Evolutionary conservation across 305 asterid species (phyloP).

Genomic region (Fraxinus paxiana): DNA sequence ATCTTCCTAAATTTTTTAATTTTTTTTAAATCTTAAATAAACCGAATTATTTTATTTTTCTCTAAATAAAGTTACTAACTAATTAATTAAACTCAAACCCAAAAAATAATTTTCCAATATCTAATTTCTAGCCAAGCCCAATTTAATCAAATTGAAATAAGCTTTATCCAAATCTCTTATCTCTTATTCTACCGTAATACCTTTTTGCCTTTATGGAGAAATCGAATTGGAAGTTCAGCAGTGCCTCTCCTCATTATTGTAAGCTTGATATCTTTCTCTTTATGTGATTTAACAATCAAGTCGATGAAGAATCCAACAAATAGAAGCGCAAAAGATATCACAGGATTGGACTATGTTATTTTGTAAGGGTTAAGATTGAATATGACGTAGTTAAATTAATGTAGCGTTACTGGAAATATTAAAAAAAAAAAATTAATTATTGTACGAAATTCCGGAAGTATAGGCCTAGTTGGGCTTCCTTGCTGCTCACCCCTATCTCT

Average conservation of each 20-base stretch:
- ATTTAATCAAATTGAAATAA: neutral
- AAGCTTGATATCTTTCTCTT: neutral
- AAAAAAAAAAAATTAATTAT: no score
- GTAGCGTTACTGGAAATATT: neutral
- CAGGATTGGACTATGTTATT: neutral
- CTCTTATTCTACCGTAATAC: neutral
- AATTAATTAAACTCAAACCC: neutral
- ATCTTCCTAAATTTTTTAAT: neutral
- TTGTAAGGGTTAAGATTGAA: neutral
- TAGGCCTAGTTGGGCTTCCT: neutral
- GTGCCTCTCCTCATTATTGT: neutral
- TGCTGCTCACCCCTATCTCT: neutral
- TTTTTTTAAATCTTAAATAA: neutral
- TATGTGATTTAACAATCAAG: neutral
- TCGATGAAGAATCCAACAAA: neutral
- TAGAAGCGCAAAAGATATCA: neutral
- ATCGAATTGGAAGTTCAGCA: neutral
- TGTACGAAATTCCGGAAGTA: no score
- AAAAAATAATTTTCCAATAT: neutral
- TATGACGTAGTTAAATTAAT: neutral
- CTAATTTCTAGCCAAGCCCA: neutral
- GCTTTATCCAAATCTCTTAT: neutral
- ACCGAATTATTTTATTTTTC: neutral
- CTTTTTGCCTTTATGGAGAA: neutral
- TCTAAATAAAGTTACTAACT: neutral